A percentile compares a stretch with the other conserved stretches of the same genome.
phyloP scores from a whole-genome alignment of 345 rosid species.

The Excoecaria cochinchinensis region DNA sequence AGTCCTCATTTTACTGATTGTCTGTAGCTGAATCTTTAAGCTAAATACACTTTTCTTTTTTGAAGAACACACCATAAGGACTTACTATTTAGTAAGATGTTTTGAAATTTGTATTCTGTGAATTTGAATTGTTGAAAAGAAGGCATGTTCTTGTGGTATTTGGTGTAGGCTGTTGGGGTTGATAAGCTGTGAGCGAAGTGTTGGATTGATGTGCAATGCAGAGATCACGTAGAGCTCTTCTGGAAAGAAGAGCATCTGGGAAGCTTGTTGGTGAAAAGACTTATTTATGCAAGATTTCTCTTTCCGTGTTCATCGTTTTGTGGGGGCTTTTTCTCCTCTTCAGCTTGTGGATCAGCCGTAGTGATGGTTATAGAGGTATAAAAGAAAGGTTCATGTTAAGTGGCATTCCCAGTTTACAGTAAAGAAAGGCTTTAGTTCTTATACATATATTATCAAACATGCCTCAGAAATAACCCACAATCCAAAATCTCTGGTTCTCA shows the following conservation, averaged over 20 bases:
- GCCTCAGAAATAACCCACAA: too few species aligned
- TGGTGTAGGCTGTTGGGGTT: conserved; percentile 11
- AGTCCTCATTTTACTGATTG: background rate
- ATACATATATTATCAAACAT: background rate
- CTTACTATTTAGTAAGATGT: background rate
- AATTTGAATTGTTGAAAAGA: background rate
- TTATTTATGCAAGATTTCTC: conserved; percentile 55
- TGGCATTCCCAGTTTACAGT: background rate
- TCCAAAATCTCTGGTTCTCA: background rate
- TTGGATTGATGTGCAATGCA: conserved; percentile 72
- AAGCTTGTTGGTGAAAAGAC: conserved; percentile 36
- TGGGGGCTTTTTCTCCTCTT: conserved; percentile 75
- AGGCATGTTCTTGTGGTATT: background rate
- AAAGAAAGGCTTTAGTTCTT: background rate
- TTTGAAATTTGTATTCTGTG: background rate
- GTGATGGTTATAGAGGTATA: conserved; percentile 60
- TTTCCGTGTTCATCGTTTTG: conserved; percentile 62
- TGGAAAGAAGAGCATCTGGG: conserved; percentile 55
- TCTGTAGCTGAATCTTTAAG: conserved; percentile 12
- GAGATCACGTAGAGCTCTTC: conserved; percentile 82
- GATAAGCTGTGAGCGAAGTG: background rate
- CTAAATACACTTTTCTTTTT: conserved; percentile 1
- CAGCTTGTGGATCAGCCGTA: conserved; percentile 60
- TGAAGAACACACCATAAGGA: background rate
- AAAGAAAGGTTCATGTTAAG: conserved; percentile 1